A percentile compares a stretch with the other conserved stretches of the same genome.
These are phyloP conservation scores for Hypocreales sp. DNA, from an alignment of 2,329 filamentous ascomycete species.

Conservation along the genomic window DNA sequence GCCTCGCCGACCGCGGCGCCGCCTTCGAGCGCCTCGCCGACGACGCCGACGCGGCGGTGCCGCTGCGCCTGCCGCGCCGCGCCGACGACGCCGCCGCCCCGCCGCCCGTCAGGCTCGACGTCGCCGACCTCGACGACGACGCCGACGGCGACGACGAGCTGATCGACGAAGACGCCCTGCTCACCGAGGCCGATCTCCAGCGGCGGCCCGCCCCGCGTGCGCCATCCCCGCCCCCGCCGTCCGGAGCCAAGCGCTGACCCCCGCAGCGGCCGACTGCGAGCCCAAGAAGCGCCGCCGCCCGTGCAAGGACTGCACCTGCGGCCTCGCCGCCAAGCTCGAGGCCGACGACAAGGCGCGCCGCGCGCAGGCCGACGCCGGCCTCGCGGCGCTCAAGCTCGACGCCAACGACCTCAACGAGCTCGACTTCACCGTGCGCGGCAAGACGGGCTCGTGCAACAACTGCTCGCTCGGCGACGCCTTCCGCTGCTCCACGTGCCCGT, in stretches of 20 bases:
- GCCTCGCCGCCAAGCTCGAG: slow-evolving; percentile 70
- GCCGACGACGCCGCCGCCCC: slow-evolving; percentile 20
- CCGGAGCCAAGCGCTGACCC: too few relatives aligned
- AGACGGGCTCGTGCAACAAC: slow-evolving; percentile 87
- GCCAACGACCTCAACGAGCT: slow-evolving; percentile 69
- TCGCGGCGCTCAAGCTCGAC: slow-evolving; percentile 56
- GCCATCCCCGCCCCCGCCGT: too few relatives aligned
- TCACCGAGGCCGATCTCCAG: slow-evolving; percentile 73
- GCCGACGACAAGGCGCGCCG: slow-evolving; percentile 68
- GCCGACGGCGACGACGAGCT: slow-evolving; percentile 75
- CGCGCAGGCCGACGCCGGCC: slow-evolving; percentile 46
- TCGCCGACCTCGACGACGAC: slow-evolving; percentile 38
- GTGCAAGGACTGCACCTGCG: slow-evolving; percentile 97
- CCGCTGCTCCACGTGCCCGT: slow-evolving; percentile 58
- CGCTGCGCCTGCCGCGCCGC: slow-evolving; percentile 26
- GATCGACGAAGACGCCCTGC: slow-evolving; percentile 78
- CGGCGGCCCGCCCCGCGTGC: slow-evolving; percentile 66
- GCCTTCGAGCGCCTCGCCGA: slow-evolving; percentile 59
- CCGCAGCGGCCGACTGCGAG: slow-evolving; percentile 63
- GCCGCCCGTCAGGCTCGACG: slow-evolving; percentile 33
- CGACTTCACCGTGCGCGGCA: slow-evolving; percentile 95
- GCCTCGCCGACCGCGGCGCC: slow-evolving; percentile 47
- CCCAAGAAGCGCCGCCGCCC: slow-evolving; percentile 85
- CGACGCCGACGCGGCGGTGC: slow-evolving; percentile 40
- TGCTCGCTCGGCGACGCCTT: slow-evolving; percentile 89